Percentiles rank a stretch among this genome's conserved stretches.
These are phyloP conservation scores for Scheffersomyces quercinus DNA, from an alignment of 1,139 yeast genomes.

Conservation along the genomic window DNA sequence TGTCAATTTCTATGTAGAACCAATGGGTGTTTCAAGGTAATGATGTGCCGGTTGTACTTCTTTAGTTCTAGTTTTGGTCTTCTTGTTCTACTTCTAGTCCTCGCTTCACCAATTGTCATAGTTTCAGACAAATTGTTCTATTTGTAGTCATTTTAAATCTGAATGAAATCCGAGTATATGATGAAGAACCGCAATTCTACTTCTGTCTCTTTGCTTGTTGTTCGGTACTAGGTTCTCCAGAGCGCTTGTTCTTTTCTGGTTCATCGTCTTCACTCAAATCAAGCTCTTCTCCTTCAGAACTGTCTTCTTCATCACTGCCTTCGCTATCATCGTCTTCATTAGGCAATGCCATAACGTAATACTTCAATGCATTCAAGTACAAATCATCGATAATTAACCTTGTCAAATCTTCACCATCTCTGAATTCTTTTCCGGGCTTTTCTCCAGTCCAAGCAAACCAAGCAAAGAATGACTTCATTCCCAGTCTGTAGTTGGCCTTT, in stretches of 20 bases:
- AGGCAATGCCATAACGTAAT: slow-evolving; percentile 67
- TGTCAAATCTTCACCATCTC: slow-evolving; percentile 71
- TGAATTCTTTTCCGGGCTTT: slow-evolving; percentile 71
- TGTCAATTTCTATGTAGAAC: too few species aligned
- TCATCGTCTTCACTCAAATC: slow-evolving; percentile 53
- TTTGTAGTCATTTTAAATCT: too few species aligned
- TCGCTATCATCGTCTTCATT: slow-evolving; percentile 56
- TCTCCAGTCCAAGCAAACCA: slow-evolving; percentile 77
- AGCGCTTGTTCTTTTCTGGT: slow-evolving; percentile 8
- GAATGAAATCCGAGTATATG: too few species aligned
- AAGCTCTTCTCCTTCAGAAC: slow-evolving; percentile 55
- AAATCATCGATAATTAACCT: slow-evolving; percentile 63
- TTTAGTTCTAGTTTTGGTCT: too few species aligned
- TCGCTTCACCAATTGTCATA: too few species aligned
- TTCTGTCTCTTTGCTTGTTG: neutral
- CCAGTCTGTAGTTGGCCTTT: slow-evolving; percentile 60
- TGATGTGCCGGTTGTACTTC: too few species aligned
- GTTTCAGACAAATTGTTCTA: too few species aligned
- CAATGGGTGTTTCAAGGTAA: too few species aligned
- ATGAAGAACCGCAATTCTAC: neutral
- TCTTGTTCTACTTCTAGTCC: too few species aligned
- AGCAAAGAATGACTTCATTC: slow-evolving; percentile 74
- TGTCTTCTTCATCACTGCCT: slow-evolving; percentile 53
- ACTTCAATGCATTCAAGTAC: slow-evolving; percentile 71
- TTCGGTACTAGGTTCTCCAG: neutral